These are phyloP conservation scores for Oleoguttula mirabilis DNA, from an alignment of 495 filamentous ascomycete species.

Conservation along the genomic window DNA sequence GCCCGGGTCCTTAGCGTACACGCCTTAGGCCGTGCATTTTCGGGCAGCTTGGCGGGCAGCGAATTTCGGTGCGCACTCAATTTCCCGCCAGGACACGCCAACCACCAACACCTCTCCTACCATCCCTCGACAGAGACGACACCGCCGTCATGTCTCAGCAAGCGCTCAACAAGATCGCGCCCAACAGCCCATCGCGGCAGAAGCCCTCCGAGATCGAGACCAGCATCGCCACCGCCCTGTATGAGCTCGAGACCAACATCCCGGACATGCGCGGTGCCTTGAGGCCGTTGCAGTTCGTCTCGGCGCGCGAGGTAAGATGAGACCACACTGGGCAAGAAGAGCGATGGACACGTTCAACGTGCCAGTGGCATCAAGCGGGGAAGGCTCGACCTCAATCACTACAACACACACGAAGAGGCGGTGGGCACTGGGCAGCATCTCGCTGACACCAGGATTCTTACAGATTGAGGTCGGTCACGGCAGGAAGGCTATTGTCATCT, in stretches of 20 bases:
- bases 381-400: too few relatives aligned
- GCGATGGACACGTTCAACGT: too few relatives aligned
- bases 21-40: too few relatives aligned
- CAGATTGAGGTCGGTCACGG: constrained; percentile 99
- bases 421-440: constrained; percentile 37
- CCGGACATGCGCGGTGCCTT: constrained; percentile 86
- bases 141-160: constrained; percentile 37
- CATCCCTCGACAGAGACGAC: too few relatives aligned
- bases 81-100: too few relatives aligned
- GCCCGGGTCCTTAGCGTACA: too few relatives aligned
- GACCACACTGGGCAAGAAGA: constrained; percentile 3
- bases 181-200: constrained; percentile 85
- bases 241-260: constrained; percentile 96
- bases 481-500: constrained; percentile 99
- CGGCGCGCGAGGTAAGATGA: constrained; percentile 89
- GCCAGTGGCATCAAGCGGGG: too few relatives aligned
- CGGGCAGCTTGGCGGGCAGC: too few relatives aligned
- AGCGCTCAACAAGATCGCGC: constrained; percentile 92
- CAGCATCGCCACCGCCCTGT: constrained; percentile 86
- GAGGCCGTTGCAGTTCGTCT: constrained; percentile 92
- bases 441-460: constrained; percentile 61
- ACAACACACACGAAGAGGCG: constrained; percentile 43
- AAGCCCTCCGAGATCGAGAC: constrained; percentile 92
- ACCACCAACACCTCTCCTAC: too few relatives aligned
- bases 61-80: too few relatives aligned